phyloP scores from a whole-genome alignment of 257 asterid species.

The Plectranthus barbatus region DNA sequence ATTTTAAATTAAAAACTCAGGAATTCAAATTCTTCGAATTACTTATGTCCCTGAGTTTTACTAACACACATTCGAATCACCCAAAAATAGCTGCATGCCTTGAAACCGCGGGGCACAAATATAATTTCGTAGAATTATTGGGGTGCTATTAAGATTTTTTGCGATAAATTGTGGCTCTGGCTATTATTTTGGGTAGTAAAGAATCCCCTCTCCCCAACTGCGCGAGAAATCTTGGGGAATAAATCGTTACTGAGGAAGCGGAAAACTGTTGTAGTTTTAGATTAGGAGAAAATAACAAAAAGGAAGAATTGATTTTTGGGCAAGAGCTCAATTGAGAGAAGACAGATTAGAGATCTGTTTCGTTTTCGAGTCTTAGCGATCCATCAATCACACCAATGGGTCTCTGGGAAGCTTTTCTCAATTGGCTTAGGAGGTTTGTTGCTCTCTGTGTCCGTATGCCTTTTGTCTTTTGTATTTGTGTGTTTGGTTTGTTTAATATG shows the following conservation, averaged over 20 bases:
- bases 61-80: no score
- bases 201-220: constrained; percentile 3
- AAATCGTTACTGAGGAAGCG: constrained; percentile 8
- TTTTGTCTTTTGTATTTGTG: not conserved
- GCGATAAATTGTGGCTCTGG: constrained; percentile 17
- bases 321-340: constrained; percentile 32
- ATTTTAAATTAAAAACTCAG: no score
- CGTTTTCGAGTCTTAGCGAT: constrained; percentile 35
- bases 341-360: constrained; percentile 39
- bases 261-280: not conserved
- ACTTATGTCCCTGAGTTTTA: no score
- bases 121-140: constrained; percentile 12
- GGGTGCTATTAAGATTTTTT: constrained; percentile 7
- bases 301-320: not conserved
- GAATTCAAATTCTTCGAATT: no score
- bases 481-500: not conserved
- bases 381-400: constrained; percentile 49
- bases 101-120: constrained; percentile 12
- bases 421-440: constrained; percentile 88
- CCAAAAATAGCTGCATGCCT: constrained; percentile 20
- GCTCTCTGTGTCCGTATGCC: no score
- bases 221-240: not conserved
- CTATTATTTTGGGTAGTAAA: constrained; percentile 10
- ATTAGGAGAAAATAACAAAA: not conserved
- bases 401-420: constrained; percentile 95